Conservation (phyloP, 164 flowering plant species). For the Litsea cubeba region DNA sequence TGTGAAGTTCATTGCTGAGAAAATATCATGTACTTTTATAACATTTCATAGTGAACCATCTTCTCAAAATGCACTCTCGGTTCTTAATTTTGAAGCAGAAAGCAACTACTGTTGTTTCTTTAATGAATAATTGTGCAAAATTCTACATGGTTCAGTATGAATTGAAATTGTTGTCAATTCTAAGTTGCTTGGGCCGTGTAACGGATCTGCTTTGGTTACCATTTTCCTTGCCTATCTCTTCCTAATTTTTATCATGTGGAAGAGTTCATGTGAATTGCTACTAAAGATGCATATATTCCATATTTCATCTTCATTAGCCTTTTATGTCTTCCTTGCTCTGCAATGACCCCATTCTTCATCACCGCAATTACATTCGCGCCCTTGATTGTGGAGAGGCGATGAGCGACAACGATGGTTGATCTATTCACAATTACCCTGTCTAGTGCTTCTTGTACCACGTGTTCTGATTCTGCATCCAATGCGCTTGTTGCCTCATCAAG, state of each 20-base stretch:
- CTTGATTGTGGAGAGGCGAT: slow-evolving; percentile 55
- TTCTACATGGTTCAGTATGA: neutral
- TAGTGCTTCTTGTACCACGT: slow-evolving; percentile 56
- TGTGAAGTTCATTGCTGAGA: no score
- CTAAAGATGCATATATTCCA: slow-evolving; percentile 63
- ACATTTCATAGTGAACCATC: no score
- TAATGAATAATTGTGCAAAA: neutral
- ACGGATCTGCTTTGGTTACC: neutral
- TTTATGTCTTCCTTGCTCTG: slow-evolving; percentile 69
- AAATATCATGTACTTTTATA: no score
- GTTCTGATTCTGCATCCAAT: slow-evolving; percentile 67
- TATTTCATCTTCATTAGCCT: slow-evolving; percentile 37
- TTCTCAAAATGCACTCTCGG: no score
- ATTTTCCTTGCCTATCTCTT: neutral
- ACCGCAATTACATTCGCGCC: slow-evolving; percentile 59
- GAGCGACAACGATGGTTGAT: slow-evolving; percentile 63
- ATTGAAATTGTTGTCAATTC: neutral
- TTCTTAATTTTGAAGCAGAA: neutral
- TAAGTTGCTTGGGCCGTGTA: neutral
- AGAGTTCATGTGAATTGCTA: slow-evolving; percentile 51
- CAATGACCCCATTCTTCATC: slow-evolving; percentile 57
- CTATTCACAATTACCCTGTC: slow-evolving; percentile 57
- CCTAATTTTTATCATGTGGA: neutral
- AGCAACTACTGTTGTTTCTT: neutral
- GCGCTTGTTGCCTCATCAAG: slow-evolving; percentile 76